Evolutionary conservation across 176 grass and related monocot genomes (phyloP).

Genomic region (Hyparrhenia diplandra): DNA sequence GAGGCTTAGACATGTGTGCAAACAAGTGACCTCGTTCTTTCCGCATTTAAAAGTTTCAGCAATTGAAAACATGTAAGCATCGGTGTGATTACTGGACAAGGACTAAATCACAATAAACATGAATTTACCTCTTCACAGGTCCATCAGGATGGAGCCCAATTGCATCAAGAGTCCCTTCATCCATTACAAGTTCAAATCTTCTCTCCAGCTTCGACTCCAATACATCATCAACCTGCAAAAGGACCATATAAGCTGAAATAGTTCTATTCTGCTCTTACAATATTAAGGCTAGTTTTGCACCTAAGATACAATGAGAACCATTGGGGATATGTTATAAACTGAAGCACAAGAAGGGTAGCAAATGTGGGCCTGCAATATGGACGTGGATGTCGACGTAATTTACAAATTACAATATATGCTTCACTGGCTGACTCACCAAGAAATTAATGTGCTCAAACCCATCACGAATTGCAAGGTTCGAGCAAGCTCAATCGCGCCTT

Average conservation of each 20-base stretch:
- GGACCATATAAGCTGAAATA: neutral
- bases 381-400: neutral
- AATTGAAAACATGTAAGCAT: neutral
- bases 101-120: neutral
- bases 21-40: neutral
- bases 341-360: neutral
- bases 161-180: constrained; percentile 89
- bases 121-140: constrained; percentile 71
- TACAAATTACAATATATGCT: neutral
- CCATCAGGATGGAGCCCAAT: constrained; percentile 85
- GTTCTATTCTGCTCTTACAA: constrained; percentile 10
- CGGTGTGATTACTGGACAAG: neutral
- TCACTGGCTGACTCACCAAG: constrained; percentile 41
- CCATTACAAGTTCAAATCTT: constrained; percentile 89
- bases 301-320: neutral
- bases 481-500: constrained; percentile 76
- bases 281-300: neutral
- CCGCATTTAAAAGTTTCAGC: neutral
- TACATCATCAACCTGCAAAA: constrained; percentile 87
- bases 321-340: neutral
- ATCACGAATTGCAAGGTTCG: constrained; percentile 63
- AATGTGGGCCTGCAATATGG: neutral
- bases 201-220: constrained; percentile 88
- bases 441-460: constrained; percentile 84
- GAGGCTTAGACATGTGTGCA: neutral